A percentile compares a stretch with the other conserved stretches of the same genome.
Conservation (phyloP, 2,329 filamentous ascomycete genomes). For the Penicillium thymicola region DNA sequence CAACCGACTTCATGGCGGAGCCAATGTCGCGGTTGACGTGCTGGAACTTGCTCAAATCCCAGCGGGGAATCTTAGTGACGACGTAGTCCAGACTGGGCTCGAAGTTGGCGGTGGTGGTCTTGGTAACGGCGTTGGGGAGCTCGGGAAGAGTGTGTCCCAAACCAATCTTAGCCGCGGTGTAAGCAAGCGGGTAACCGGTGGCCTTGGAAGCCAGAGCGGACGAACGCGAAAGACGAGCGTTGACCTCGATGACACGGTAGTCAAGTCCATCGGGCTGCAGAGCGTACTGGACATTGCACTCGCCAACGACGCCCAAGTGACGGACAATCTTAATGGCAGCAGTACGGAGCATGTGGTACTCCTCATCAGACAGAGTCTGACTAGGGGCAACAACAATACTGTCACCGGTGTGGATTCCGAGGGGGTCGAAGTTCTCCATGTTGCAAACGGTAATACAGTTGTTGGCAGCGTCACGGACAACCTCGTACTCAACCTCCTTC, state of each 20-base stretch:
- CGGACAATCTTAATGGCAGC: slow-evolving; percentile 98
- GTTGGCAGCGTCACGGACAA: slow-evolving; percentile 93
- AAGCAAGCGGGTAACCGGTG: slow-evolving; percentile 93
- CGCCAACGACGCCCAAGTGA: slow-evolving; percentile 93
- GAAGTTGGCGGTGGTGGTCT: slow-evolving; percentile 98
- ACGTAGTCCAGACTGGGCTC: slow-evolving; percentile 97
- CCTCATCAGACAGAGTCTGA: slow-evolving; percentile 95
- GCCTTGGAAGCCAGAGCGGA: slow-evolving; percentile 97
- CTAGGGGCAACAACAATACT: slow-evolving; percentile 97
- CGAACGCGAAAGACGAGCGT: slow-evolving; percentile 94
- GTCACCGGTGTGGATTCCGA: slow-evolving; percentile 97
- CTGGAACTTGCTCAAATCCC: slow-evolving; percentile 98
- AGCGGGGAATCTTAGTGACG: slow-evolving; percentile 96
- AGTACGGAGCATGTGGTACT: slow-evolving; percentile 98
- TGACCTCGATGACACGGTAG: slow-evolving; percentile 98
- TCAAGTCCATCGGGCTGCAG: slow-evolving; percentile 94
- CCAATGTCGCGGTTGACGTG: slow-evolving; percentile 97
- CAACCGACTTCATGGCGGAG: slow-evolving; percentile 97
- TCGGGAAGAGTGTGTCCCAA: slow-evolving; percentile 93
- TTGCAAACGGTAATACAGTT: slow-evolving; percentile 99
- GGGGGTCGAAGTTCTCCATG: slow-evolving; percentile 97
- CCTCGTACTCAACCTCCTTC: slow-evolving; percentile 99
- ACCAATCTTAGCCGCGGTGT: slow-evolving; percentile 97
- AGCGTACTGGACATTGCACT: slow-evolving; percentile 98
- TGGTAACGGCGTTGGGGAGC: slow-evolving; percentile 95